These are phyloP conservation scores for Coemansia sp. DNA, from an alignment of 192 early-diverging fungal species.

Conservation along the genomic window DNA sequence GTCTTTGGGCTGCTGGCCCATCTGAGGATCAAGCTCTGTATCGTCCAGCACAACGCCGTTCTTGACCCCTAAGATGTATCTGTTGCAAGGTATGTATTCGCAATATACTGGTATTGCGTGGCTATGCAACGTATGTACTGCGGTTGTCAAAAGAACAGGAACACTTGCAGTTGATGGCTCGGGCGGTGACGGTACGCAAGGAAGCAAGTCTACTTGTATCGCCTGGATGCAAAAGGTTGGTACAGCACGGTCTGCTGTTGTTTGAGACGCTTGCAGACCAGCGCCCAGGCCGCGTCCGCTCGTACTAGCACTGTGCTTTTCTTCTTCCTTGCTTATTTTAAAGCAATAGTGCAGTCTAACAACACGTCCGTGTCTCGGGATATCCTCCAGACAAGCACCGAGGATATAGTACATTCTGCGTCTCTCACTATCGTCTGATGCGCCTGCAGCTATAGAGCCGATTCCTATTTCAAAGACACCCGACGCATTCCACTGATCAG, in stretches of 20 bases:
- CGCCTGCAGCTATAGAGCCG: constrained; percentile 34
- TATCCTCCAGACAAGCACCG: constrained; percentile 16
- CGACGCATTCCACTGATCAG: constrained; percentile 15
- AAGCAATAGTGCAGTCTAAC: constrained; percentile 35
- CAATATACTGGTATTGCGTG: constrained; percentile 51
- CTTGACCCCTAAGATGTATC: constrained; percentile 36
- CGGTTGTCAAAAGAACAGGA: neutral
- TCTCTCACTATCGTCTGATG: constrained; percentile 4
- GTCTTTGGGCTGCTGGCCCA: neutral
- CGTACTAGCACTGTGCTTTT: neutral
- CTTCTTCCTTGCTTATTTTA: constrained; percentile 11
- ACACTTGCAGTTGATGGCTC: neutral
- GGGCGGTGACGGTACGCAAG: neutral
- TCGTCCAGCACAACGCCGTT: constrained; percentile 41
- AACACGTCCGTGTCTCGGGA: neutral
- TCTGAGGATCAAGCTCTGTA: constrained; percentile 25
- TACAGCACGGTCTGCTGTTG: neutral
- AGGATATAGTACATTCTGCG: constrained; percentile 28
- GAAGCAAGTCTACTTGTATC: constrained; percentile 16
- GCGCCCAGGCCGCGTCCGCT: neutral
- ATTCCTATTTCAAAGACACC: constrained; percentile 34
- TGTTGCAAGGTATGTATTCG: constrained; percentile 15
- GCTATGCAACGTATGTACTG: constrained; percentile 31
- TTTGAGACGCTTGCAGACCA: neutral
- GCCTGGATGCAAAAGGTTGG: constrained; percentile 38